Conservation (phyloP, 805 yeast species). For the Candida khao-thaluensis region DNA sequence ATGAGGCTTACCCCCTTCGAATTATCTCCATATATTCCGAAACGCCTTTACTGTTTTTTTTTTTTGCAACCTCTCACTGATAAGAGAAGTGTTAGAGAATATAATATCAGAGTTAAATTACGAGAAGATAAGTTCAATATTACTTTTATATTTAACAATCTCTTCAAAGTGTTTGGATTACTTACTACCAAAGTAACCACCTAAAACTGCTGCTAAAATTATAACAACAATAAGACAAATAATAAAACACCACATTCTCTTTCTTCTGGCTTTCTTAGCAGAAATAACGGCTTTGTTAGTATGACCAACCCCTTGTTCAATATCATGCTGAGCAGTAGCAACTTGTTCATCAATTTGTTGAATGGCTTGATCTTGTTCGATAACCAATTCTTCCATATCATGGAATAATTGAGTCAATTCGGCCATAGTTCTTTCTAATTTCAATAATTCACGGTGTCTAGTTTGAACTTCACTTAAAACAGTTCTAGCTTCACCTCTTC, state of each 20-base stretch:
- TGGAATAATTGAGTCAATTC: conserved; percentile 92
- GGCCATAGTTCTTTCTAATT: conserved; percentile 92
- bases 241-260: conserved; percentile 82
- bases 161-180: background rate
- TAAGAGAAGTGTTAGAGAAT: too few relatives aligned
- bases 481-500: conserved; percentile 93
- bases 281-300: conserved; percentile 84
- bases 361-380: conserved; percentile 89
- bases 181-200: conserved; percentile 51
- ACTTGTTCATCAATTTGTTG: conserved; percentile 81
- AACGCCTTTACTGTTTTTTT: too few relatives aligned
- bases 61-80: too few relatives aligned
- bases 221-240: conserved; percentile 58
- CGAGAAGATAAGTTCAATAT: too few relatives aligned
- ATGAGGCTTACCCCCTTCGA: too few relatives aligned
- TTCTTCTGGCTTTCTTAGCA: conserved; percentile 87
- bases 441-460: conserved; percentile 91
- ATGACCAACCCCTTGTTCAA: conserved; percentile 93
- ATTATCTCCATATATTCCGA: too few relatives aligned
- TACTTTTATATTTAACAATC: too few relatives aligned
- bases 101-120: too few relatives aligned
- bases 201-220: conserved; percentile 67
- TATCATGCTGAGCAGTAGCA: conserved; percentile 79
- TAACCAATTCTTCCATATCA: conserved; percentile 94
- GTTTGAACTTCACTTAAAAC: conserved; percentile 94